Evolutionary conservation across 306 rosid species (phyloP), one percentile per base, ranked within the genome.

Genomic region (Hippophae tibetana): DNA sequence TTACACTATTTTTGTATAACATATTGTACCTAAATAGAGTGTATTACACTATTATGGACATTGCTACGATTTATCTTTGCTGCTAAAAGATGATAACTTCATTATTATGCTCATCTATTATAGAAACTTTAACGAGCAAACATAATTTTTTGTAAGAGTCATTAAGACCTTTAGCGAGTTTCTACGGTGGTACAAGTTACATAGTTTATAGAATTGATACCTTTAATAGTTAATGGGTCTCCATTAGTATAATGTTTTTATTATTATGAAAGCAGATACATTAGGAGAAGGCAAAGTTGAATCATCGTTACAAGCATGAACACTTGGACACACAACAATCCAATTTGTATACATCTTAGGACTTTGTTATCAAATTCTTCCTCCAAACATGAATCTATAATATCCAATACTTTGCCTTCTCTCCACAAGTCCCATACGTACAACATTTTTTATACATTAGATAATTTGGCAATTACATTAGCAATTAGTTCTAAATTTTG

Each of bases 281-380:
- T 76, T 80, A 46, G 89, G 89, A 54, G 52, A 12, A 53, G 89
- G 75, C 64, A 86, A 80, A 59, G 56, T 8, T 13, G 74, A 31
- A 31, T 31, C 68, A 49, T 76, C 87, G 72, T 49, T 76, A 0
- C 69, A 68, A 86, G 49, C 89, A 86, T 80, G 41, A 74, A 80
- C 48, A 83, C 61, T 54, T 82, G 87, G 2, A 80, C 75, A 23
- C 94, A 80, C 5, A 83, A 56, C 13, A 86, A 78, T 25, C 86
- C 85, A 50, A 82, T 78, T 31, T 86, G 89, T 13, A 80, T 42
- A 75, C 85, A 86, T 78, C 81, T 78, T 45, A 56, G 54, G 10
- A 86, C 66, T 55, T 80, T 84, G 42, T 14, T 7, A 47, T 11
- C 42, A 25, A 53, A 61, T 45, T 76, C 53, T 48, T 65, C 72